Evolutionary conservation across 2,329 filamentous ascomycete genomes (phyloP).

Genomic region (Phaeosphaeria sp.): DNA sequence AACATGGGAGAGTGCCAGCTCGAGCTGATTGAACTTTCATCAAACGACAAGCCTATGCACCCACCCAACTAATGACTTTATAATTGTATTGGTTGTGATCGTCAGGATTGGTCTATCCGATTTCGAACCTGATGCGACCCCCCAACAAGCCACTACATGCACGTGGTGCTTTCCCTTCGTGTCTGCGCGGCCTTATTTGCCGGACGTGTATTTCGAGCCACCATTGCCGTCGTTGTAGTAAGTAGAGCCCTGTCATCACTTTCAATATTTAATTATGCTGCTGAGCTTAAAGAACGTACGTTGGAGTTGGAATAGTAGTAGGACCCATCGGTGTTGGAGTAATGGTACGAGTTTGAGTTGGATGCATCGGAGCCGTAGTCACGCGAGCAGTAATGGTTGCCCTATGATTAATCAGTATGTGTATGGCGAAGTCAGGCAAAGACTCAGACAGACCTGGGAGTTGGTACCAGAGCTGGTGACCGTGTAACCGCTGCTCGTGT

Average conservation of each 20-base stretch:
- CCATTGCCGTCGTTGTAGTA: not conserved
- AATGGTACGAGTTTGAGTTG: slow-evolving; percentile 50
- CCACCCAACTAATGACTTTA: no score
- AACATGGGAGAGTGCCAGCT: no score
- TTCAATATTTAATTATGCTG: not conserved
- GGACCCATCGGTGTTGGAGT: slow-evolving; percentile 46
- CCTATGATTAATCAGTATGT: slow-evolving; percentile 24
- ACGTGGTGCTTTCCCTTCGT: not conserved
- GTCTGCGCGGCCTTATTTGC: not conserved
- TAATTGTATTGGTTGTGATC: no score
- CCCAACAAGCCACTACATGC: not conserved
- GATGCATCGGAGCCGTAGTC: slow-evolving; percentile 46
- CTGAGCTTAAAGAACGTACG: slow-evolving; percentile 11
- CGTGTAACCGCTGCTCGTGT: slow-evolving; percentile 41
- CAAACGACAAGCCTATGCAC: no score
- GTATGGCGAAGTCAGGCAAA: not conserved
- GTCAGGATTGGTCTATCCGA: no score
- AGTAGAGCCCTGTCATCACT: not conserved
- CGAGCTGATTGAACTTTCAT: no score
- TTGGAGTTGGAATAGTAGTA: slow-evolving; percentile 51
- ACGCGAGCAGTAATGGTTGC: slow-evolving; percentile 50
- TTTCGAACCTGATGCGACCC: no score
- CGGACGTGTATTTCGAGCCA: not conserved
- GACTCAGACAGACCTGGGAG: slow-evolving; percentile 33
- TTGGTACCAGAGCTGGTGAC: slow-evolving; percentile 51